Percentiles rank a stretch among this genome's conserved stretches.
Evolutionary conservation across 176 grass and related monocot genomes (phyloP).

Genomic region (Phyllostachys edulis): DNA sequence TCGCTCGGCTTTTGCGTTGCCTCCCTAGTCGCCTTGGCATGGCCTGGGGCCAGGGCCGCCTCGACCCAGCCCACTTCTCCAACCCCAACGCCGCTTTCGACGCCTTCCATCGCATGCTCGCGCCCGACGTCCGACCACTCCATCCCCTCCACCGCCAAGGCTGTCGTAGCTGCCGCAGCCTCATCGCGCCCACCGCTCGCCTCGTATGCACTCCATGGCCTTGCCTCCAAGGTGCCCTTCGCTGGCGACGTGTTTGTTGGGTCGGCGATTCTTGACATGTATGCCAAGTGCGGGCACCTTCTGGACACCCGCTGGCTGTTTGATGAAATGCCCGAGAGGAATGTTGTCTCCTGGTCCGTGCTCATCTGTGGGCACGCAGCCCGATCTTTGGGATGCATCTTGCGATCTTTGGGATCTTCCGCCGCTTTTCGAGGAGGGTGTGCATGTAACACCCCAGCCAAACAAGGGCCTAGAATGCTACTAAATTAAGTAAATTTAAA

Average conservation of each 20-base stretch:
- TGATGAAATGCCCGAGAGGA: constrained; percentile 71
- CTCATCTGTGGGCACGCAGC: constrained; percentile 65
- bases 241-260: constrained; percentile 62
- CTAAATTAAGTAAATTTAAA: too few relatives aligned
- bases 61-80: too few relatives aligned
- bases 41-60: too few relatives aligned
- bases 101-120: constrained; percentile 66
- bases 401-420: constrained; percentile 46
- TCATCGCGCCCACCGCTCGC: constrained; percentile 30
- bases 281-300: constrained; percentile 62
- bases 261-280: constrained; percentile 76
- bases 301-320: constrained; percentile 54
- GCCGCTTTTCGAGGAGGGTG: constrained; percentile 48
- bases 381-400: constrained; percentile 47
- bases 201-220: constrained; percentile 53
- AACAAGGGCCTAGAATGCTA: too few relatives aligned
- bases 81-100: constrained; percentile 42
- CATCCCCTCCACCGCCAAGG: constrained; percentile 71
- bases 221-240: constrained; percentile 69
- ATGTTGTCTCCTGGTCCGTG: constrained; percentile 92
- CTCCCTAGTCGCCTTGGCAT: too few relatives aligned
- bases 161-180: constrained; percentile 39
- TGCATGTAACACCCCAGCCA: too few relatives aligned
- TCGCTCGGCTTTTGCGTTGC: too few relatives aligned
- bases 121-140: constrained; percentile 55